These are phyloP conservation scores for Boletus subcaerulescens DNA, from an alignment of 768 basidiomycete genomes.

Conservation along the genomic window DNA sequence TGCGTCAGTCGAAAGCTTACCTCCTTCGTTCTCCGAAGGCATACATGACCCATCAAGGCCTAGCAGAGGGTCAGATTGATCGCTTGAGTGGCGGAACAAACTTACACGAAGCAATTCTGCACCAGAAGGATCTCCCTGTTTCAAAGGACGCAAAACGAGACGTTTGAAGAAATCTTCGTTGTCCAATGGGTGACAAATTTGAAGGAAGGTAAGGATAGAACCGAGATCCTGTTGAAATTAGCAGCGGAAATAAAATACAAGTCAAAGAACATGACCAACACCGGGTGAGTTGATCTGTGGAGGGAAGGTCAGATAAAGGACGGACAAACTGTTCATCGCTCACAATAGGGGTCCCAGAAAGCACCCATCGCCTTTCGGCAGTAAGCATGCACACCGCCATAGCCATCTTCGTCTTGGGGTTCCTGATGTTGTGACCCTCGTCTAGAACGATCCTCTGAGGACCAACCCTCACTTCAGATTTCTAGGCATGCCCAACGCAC, in stretches of 20 bases:
- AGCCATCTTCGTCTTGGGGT: conserved; percentile 83
- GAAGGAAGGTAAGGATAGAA: conserved; percentile 78
- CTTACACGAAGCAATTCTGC: conserved; percentile 67
- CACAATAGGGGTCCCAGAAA: conserved; percentile 89
- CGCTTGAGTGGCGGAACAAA: not conserved
- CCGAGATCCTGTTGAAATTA: conserved; percentile 68
- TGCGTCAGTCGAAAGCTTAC: conserved; percentile 30
- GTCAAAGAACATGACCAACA: conserved; percentile 33
- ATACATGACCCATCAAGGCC: conserved; percentile 75
- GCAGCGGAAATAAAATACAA: not conserved
- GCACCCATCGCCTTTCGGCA: conserved; percentile 75
- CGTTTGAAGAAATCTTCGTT: conserved; percentile 80
- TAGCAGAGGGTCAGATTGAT: conserved; percentile 27
- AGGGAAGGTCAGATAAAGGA: not conserved
- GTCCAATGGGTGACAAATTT: conserved; percentile 83
- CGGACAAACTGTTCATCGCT: conserved; percentile 27
- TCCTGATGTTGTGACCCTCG: conserved; percentile 86
- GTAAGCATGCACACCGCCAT: conserved; percentile 58
- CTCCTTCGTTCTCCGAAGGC: conserved; percentile 83
- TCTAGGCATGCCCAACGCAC: not conserved
- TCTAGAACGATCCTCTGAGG: conserved; percentile 74
- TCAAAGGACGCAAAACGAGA: conserved; percentile 74
- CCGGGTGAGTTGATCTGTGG: conserved; percentile 74
- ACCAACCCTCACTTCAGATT: not conserved
- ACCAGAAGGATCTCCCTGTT: conserved; percentile 63